Conservation (phyloP, 352 stramenopile genomes). For the Globisporangium spiculum region DNA sequence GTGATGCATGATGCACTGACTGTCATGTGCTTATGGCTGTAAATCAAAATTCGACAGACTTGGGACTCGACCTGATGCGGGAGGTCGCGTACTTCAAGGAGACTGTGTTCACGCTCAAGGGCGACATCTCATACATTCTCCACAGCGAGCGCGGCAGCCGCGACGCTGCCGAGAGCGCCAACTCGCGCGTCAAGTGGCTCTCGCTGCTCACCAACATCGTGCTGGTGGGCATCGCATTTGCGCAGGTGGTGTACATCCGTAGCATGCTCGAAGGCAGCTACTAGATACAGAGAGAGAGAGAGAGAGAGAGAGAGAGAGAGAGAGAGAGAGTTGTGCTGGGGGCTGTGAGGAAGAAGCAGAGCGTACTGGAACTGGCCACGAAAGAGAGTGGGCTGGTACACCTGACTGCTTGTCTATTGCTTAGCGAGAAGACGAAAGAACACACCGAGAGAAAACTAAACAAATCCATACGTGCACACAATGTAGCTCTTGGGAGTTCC, state of each 20-base stretch:
- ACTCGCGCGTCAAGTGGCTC: constrained; percentile 81
- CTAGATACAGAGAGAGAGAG: constrained; percentile 25
- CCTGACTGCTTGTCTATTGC: neutral
- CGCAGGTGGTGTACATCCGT: constrained; percentile 84
- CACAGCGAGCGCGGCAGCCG: constrained; percentile 73
- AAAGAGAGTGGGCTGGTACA: neutral
- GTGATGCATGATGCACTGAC: neutral
- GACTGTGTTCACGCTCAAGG: constrained; percentile 68
- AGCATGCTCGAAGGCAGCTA: constrained; percentile 76
- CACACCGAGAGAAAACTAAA: neutral
- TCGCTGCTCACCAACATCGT: constrained; percentile 79
- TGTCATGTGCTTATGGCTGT: neutral
- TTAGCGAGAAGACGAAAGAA: neutral
- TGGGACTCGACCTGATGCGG: constrained; percentile 79
- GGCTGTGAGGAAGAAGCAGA: neutral
- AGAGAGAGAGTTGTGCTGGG: constrained; percentile 2
- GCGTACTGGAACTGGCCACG: neutral
- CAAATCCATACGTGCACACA: constrained; percentile 1
- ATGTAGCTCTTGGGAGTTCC: neutral
- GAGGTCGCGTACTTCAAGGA: constrained; percentile 80
- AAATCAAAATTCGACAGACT: constrained; percentile 26
- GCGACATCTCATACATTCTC: constrained; percentile 80
- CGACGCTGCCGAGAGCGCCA: constrained; percentile 73
- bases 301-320: neutral
- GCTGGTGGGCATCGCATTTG: constrained; percentile 70